phyloP scores from a whole-genome alignment of 176 grass and related monocot species.

The Calamus simplicifolius region DNA sequence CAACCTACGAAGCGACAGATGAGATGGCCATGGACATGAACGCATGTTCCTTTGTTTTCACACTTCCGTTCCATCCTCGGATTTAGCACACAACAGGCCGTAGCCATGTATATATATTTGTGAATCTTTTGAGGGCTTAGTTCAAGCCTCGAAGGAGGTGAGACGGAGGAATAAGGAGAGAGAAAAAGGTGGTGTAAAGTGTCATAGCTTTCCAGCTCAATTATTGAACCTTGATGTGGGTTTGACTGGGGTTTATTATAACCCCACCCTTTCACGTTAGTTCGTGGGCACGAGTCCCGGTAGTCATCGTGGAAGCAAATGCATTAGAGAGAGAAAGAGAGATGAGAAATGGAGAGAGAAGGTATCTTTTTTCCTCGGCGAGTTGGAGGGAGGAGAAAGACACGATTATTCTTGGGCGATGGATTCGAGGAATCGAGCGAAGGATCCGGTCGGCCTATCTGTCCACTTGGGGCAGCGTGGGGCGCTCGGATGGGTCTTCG shows the following conservation, averaged over 20 bases:
- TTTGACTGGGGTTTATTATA: constrained; percentile 5
- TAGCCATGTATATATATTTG: too few species aligned
- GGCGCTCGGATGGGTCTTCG: too few species aligned
- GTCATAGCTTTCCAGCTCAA: constrained; percentile 23
- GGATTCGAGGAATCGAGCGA: constrained; percentile 1
- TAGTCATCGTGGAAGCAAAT: neutral
- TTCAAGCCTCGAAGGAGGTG: constrained; percentile 21
- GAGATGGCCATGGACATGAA: constrained; percentile 7
- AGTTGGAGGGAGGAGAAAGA: neutral
- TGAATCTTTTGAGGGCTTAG: constrained; percentile 5
- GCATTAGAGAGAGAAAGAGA: neutral
- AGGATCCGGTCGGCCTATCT: neutral
- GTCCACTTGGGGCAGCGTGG: too few species aligned
- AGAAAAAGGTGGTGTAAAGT: neutral
- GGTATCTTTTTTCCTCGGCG: neutral
- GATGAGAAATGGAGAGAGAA: neutral
- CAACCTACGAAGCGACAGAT: constrained; percentile 4
- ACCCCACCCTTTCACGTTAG: neutral
- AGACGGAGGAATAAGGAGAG: neutral
- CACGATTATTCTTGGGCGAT: neutral
- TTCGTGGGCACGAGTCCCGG: constrained; percentile 5
- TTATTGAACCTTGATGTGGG: constrained; percentile 30
- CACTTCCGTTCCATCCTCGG: too few species aligned
- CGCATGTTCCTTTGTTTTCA: neutral
- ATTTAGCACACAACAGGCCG: too few species aligned